Evolutionary conservation across 2,329 filamentous ascomycete species (phyloP), one percentile per base, ranked within the genome.

Genomic region (Calonectria multiphialidica): DNA sequence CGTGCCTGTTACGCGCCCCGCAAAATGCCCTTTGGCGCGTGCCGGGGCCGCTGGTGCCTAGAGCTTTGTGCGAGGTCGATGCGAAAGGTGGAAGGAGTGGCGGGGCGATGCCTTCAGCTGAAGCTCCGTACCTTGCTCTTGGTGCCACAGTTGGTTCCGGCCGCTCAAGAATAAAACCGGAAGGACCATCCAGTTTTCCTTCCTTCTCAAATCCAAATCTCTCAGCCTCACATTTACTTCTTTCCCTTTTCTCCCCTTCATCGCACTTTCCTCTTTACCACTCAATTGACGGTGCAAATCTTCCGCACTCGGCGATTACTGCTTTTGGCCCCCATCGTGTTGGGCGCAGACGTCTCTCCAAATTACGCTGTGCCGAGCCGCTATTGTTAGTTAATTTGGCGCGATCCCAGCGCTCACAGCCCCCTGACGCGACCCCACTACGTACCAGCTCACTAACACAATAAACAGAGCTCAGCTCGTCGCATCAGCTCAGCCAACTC

Each of bases 11-110:
- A 3, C 37, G 13, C 9, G 21, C 71, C 70, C 68, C 35, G 61
- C 70, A 28, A 5, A 35, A 9, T 3, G 16, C 47, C 49, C 21
- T 55, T 70, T 73, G 71, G 72, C 73, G 70, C 70, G 75, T 63
- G 68, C 72, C 78, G 79, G 73, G 80, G 79, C 77, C 68, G 72
- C 72, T 80, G 79, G 71, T 81, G 80, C 80, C 77, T 79, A 49
- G 37, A 76, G 75, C 72, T 74, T 73, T 61, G 64, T 66, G 37
- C 35, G 18, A 49, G 42, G 59, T 25, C 21, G 37, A 37, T 37
- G 55, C 61, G 45, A 42, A 53, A 44, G 59, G 16, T 42, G 59
- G 63, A 66, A 61, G 40, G 49, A 67, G 40, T 47, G 63, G 62
- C 67, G 59, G 57, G 25, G 61, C 47, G 61, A 47, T 70, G 66